Conservation (phyloP, 768 basidiomycete genomes). For the Neoboletus magnificus region DNA sequence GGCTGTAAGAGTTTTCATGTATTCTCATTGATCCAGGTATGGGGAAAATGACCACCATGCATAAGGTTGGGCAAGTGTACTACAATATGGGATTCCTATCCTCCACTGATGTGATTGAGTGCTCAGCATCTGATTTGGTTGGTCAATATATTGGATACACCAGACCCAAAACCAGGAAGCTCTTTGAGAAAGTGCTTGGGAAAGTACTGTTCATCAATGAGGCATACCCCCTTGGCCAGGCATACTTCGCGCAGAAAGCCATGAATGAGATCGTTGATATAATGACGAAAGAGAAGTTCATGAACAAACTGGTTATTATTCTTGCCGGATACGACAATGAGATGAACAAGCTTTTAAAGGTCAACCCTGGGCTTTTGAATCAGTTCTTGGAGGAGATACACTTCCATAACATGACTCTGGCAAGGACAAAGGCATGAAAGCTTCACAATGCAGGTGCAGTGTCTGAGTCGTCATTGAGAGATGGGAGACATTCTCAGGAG, state of each 20-base stretch:
- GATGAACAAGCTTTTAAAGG: conserved; percentile 55
- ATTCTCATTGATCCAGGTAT: conserved; percentile 41
- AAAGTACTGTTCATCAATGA: conserved; percentile 71
- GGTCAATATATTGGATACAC: conserved; percentile 71
- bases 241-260: conserved; percentile 66
- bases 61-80: conserved; percentile 61
- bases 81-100: conserved; percentile 60
- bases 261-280: conserved; percentile 66
- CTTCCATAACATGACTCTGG: conserved; percentile 50
- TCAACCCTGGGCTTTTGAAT: conserved; percentile 64
- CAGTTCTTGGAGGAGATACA: conserved; percentile 61
- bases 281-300: conserved; percentile 56
- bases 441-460: conserved; percentile 34
- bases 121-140: conserved; percentile 67
- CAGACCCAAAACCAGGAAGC: conserved; percentile 58
- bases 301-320: conserved; percentile 59
- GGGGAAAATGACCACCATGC: conserved; percentile 60
- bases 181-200: conserved; percentile 64
- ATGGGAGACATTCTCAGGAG: conserved; percentile 31
- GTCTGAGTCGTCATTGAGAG: conserved; percentile 24
- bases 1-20: background rate
- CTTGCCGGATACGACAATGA: conserved; percentile 69
- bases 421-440: conserved; percentile 34
- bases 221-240: conserved; percentile 60
- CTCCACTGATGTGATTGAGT: conserved; percentile 55